These are phyloP conservation scores for Dissophora ornata DNA, from an alignment of 192 early-diverging fungal genomes.

Conservation along the genomic window DNA sequence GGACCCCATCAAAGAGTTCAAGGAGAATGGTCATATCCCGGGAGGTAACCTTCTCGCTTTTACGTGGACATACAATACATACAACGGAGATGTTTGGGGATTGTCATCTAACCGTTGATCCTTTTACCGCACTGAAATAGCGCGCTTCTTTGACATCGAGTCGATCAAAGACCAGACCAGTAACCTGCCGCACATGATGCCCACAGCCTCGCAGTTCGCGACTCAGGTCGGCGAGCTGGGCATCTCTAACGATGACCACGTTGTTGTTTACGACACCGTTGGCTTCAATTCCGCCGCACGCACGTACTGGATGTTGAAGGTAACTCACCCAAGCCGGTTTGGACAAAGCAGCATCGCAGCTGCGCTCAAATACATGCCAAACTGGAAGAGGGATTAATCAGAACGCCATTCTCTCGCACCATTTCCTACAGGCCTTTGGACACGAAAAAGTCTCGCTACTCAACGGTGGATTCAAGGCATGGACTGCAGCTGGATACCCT, in stretches of 20 bases:
- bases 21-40: slow-evolving; percentile 61
- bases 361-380: no score
- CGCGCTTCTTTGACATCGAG: slow-evolving; percentile 95
- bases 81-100: no score
- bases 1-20: slow-evolving; percentile 77
- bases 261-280: slow-evolving; percentile 89
- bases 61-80: no score
- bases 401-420: no score
- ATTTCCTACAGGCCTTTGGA: slow-evolving; percentile 77
- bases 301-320: slow-evolving; percentile 95
- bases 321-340: slow-evolving; percentile 33
- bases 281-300: slow-evolving; percentile 87
- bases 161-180: slow-evolving; percentile 77
- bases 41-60: slow-evolving; percentile 22
- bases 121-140: slow-evolving; percentile 52
- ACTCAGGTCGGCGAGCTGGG: slow-evolving; percentile 79
- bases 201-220: slow-evolving; percentile 76
- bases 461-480: slow-evolving; percentile 89
- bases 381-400: no score
- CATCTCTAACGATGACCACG: slow-evolving; percentile 82
- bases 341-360: no score
- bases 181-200: slow-evolving; percentile 92
- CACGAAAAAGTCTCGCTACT: slow-evolving; percentile 89
- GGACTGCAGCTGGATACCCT: slow-evolving; percentile 69
- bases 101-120: neutral